Percentiles rank a stretch among this genome's conserved stretches.
phyloP scores from a whole-genome alignment of 768 basidiomycete genomes.

The Dentipellis fragilis region DNA sequence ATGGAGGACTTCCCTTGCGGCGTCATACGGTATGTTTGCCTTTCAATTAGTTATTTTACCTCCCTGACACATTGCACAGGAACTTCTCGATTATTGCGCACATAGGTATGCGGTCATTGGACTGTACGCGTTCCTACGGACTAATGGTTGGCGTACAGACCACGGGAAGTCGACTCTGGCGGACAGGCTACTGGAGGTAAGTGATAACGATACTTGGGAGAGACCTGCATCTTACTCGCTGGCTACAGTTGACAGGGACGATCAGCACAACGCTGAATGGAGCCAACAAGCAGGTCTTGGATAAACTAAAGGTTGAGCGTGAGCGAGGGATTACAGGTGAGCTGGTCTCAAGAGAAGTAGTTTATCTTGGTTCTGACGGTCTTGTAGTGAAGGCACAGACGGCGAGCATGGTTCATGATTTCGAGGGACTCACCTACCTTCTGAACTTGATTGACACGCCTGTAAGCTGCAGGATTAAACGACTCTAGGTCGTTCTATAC shows the following conservation, averaged over 20 bases:
- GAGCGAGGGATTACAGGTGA: constrained; percentile 93
- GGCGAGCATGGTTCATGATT: constrained; percentile 77
- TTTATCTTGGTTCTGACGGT: not conserved
- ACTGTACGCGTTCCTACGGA: not conserved
- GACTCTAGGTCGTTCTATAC: not conserved
- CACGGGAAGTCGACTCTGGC: constrained; percentile 95
- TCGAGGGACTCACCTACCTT: constrained; percentile 49
- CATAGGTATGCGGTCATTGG: constrained; percentile 48
- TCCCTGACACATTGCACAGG: constrained; percentile 23
- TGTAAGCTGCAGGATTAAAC: constrained; percentile 27
- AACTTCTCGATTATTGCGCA: constrained; percentile 98
- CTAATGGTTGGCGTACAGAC: constrained; percentile 32
- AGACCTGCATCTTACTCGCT: constrained; percentile 12
- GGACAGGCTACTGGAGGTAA: constrained; percentile 75
- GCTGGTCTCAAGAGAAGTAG: constrained; percentile 7
- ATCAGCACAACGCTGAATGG: constrained; percentile 57
- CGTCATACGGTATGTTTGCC: constrained; percentile 44
- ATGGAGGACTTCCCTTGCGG: constrained; percentile 64
- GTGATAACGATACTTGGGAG: constrained; percentile 4
- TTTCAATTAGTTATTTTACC: not conserved
- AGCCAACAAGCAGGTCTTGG: constrained; percentile 76
- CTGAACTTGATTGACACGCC: constrained; percentile 97
- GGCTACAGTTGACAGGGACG: constrained; percentile 71
- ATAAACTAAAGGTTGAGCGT: constrained; percentile 93
- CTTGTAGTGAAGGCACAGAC: constrained; percentile 87